Percentiles rank a stretch among this genome's conserved stretches.
phyloP scores from a whole-genome alignment of 805 yeast species.

The Kodamaea leandrae region DNA sequence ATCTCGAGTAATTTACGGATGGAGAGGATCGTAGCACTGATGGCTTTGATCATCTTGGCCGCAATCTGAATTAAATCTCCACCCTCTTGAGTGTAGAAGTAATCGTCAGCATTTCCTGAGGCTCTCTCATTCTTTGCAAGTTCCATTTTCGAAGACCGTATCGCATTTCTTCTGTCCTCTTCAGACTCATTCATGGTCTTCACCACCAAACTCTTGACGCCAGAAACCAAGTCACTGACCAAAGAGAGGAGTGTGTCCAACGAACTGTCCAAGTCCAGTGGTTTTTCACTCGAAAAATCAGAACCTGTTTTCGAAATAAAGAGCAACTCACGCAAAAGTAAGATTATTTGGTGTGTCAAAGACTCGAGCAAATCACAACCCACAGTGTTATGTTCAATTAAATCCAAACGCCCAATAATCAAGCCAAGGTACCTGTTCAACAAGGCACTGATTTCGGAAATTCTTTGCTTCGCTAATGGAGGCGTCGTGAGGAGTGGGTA shows the following conservation, averaged over 20 bases:
- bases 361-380: constrained; percentile 70
- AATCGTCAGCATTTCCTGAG: constrained; percentile 19
- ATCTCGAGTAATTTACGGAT: constrained; percentile 51
- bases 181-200: constrained; percentile 46
- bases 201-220: constrained; percentile 61
- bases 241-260: constrained; percentile 58
- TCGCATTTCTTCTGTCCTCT: constrained; percentile 28
- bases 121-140: not conserved
- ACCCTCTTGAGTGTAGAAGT: constrained; percentile 65
- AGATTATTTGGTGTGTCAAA: constrained; percentile 64
- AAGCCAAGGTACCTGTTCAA: constrained; percentile 61
- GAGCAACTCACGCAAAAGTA: constrained; percentile 60
- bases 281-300: constrained; percentile 36
- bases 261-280: constrained; percentile 44
- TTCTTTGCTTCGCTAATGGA: constrained; percentile 61
- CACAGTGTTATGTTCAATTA: constrained; percentile 67
- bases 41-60: constrained; percentile 57
- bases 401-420: constrained; percentile 72
- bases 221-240: constrained; percentile 62
- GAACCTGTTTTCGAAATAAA: constrained; percentile 55
- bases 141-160: too few species aligned
- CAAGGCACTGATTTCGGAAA: constrained; percentile 61
- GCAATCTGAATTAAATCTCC: constrained; percentile 59
- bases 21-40: constrained; percentile 47
- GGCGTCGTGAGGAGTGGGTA: constrained; percentile 49